Percentiles rank a stretch among this genome's conserved stretches.
These are phyloP conservation scores for Annulohypoxylon maeteangense DNA, from an alignment of 495 filamentous ascomycete species.

Conservation along the genomic window DNA sequence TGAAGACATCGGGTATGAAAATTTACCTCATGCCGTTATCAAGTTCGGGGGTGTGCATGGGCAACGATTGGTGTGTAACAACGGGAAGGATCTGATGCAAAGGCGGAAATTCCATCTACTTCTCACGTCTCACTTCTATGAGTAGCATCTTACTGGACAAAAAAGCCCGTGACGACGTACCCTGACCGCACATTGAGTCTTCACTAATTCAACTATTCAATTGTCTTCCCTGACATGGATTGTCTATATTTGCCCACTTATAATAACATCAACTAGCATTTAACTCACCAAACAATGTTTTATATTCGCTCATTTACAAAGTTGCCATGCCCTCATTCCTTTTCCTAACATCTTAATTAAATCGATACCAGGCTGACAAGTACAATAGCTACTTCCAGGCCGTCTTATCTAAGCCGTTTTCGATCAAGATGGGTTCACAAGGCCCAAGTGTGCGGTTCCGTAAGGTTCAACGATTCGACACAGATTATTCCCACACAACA, in stretches of 20 bases:
- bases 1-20: constrained; percentile 32
- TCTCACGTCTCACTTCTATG: constrained; percentile 27
- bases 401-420: constrained; percentile 29
- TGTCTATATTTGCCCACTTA: constrained; percentile 23
- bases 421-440: constrained; percentile 50
- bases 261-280: constrained; percentile 9
- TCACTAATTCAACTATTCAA: constrained; percentile 10
- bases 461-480: constrained; percentile 82
- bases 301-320: constrained; percentile 8
- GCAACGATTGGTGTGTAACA: constrained; percentile 15
- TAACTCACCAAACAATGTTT: constrained; percentile 6
- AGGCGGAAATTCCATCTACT: constrained; percentile 35
- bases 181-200: constrained; percentile 40
- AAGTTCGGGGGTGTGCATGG: constrained; percentile 21
- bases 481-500: constrained; percentile 85
- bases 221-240: not conserved
- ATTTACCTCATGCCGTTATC: constrained; percentile 17
- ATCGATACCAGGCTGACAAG: constrained; percentile 30
- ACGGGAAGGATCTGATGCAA: constrained; percentile 33
- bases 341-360: constrained; percentile 5
- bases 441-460: constrained; percentile 70
- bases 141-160: constrained; percentile 29
- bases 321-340: not conserved
- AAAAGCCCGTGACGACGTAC: constrained; percentile 24
- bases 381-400: constrained; percentile 33